Conservation (phyloP, 2,329 filamentous ascomycete genomes). For the Ambrosiella cleistominuta region DNA sequence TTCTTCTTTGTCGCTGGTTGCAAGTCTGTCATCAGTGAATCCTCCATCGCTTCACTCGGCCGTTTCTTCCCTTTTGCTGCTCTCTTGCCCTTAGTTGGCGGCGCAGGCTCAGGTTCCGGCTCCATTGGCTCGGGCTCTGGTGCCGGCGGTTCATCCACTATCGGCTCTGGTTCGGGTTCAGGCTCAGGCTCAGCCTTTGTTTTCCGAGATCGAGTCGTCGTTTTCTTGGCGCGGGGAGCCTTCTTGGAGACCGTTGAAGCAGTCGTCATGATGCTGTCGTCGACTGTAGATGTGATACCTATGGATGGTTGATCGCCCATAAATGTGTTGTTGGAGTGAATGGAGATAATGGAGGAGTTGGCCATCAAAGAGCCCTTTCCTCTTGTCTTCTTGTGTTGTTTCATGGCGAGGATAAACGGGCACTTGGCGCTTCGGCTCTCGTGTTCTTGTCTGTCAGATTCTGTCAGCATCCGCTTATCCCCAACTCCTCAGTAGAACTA, state of each 20-base stretch:
- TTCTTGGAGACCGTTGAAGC: slow-evolving; percentile 26
- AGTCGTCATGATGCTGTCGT: slow-evolving; percentile 43
- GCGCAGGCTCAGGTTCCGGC: slow-evolving; percentile 15
- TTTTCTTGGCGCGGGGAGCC: slow-evolving; percentile 35
- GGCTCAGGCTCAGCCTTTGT: slow-evolving; percentile 31
- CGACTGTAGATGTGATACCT: slow-evolving; percentile 27
- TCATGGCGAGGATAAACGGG: slow-evolving; percentile 59
- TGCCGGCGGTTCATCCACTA: not conserved
- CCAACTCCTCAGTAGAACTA: slow-evolving; percentile 13
- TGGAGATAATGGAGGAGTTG: slow-evolving; percentile 49
- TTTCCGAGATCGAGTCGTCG: slow-evolving; percentile 26
- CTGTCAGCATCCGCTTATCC: not conserved
- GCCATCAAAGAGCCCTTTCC: slow-evolving; percentile 38
- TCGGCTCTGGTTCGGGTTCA: not conserved
- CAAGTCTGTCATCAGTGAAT: slow-evolving; percentile 24
- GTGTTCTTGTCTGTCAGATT: slow-evolving; percentile 56
- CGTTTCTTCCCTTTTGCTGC: slow-evolving; percentile 38
- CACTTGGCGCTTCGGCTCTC: slow-evolving; percentile 62
- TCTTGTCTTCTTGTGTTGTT: slow-evolving; percentile 37
- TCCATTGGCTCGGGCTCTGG: not conserved
- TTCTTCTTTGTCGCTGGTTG: slow-evolving; percentile 43
- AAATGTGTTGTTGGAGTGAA: slow-evolving; percentile 36
- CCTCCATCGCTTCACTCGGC: slow-evolving; percentile 39
- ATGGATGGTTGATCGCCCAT: slow-evolving; percentile 26
- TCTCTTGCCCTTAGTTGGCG: slow-evolving; percentile 22